Conservation (phyloP, 176 grass and related monocot species). For the Rhynchospora breviuscula region DNA sequence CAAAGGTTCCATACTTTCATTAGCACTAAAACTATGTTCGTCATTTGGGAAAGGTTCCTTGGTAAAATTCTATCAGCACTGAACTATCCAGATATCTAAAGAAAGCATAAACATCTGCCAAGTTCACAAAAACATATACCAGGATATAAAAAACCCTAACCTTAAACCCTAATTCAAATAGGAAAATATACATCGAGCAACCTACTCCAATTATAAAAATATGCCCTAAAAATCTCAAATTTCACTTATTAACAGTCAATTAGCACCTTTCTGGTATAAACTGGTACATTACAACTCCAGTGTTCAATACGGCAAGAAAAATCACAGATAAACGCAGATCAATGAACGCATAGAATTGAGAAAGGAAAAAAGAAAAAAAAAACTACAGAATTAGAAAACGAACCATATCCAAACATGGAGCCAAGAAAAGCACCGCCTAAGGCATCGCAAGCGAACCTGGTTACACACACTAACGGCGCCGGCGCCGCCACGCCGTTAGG, state of each 20-base stretch:
- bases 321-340: neutral
- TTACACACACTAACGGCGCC: conserved; percentile 51
- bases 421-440: conserved; percentile 63
- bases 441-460: conserved; percentile 69
- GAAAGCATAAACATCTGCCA: neutral
- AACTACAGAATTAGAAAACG: neutral
- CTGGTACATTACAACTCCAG: neutral
- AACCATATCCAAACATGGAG: conserved; percentile 86
- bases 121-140: neutral
- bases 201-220: neutral
- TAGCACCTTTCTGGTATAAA: neutral
- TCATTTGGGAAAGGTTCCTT: neutral
- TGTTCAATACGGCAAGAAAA: neutral
- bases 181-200: neutral
- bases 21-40: neutral
- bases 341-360: no score
- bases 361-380: no score
- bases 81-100: neutral
- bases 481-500: conserved; percentile 9
- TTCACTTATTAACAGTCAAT: neutral
- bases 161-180: neutral
- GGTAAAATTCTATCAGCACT: neutral
- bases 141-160: neutral
- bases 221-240: neutral
- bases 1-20: neutral